Base-by-base conservation (phyloP, 805 yeast species). In the Lipomyces starkeyi region DNA sequence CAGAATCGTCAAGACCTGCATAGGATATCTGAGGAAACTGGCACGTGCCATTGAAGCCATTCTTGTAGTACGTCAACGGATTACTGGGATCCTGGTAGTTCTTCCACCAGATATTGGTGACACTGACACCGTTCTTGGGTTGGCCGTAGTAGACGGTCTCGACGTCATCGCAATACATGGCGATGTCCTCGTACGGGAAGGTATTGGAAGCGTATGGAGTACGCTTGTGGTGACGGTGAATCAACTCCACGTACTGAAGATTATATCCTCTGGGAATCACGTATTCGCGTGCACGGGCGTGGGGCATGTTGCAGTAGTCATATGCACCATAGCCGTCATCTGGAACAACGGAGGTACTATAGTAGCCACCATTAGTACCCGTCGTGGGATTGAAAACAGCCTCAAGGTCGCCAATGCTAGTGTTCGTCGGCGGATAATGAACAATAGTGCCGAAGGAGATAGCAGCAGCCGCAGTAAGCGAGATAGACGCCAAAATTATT, bases 251-350 rank as follows among this genome's bases (percentile, higher is more conserved):
- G 62, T 80, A 81, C 25, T 61, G 59, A 14, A 67, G 59, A 49
- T 52, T 58, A 68, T 62, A n/a, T 61, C 71, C 55, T 55, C 53
- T 40, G 13, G 71, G 71, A 25, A 60, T 61, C 8, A 73, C 74
- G 65, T 78, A 81, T 25, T 72, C 71, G 37, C 74, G 77, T 22
- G 79, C 76, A 14, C 78, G 74, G 54, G 81, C 78, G 67, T 80
- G 84, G 6, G 85, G 85, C 84, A 82, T 82, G 71, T 78, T 78
- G 71, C 85, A 82, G 72, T 80, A 82, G 76, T 82, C 78, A 72
- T 82, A 82, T 14, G 70, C 74, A 37, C 82, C 82, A 57, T 78
- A 78, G 22, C 65, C 72, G 20, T 76, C 78, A 29, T 69, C 76
- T 2, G 73, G 35, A 27, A 74, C 75, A 22, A 61, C 34, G 2